Percentiles rank a stretch among this genome's conserved stretches.
Conservation (phyloP, 129 eudicot genomes). For the Lonicera japonica region DNA sequence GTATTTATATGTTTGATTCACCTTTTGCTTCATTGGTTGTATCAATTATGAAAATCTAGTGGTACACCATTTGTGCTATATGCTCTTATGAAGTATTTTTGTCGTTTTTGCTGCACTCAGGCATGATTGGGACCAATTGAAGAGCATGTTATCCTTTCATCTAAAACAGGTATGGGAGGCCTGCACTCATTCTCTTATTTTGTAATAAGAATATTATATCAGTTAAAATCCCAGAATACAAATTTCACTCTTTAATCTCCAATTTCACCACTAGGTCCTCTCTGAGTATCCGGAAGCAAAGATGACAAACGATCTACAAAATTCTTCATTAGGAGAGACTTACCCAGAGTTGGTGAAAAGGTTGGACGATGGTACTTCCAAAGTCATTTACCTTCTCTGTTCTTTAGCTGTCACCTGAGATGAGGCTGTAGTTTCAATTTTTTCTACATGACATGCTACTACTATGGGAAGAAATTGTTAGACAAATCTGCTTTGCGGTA, state of each 20-base stretch:
- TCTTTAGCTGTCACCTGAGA: neutral
- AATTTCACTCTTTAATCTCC: too few relatives aligned
- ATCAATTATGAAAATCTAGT: too few relatives aligned
- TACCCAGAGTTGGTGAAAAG: constrained; percentile 66
- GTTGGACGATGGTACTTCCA: constrained; percentile 94
- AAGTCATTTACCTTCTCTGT: constrained; percentile 20
- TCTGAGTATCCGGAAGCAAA: constrained; percentile 72
- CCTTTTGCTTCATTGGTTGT: too few relatives aligned
- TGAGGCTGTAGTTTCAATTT: too few relatives aligned
- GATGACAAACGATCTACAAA: constrained; percentile 59
- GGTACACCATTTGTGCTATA: neutral
- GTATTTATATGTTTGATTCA: too few relatives aligned
- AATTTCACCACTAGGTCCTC: constrained; percentile 38
- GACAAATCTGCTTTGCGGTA: too few relatives aligned
- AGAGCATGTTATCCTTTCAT: constrained; percentile 63
- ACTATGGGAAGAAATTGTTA: too few relatives aligned
- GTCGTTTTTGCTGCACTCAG: constrained; percentile 27
- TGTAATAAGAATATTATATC: neutral
- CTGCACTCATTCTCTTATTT: constrained; percentile 15
- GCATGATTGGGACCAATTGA: constrained; percentile 79
- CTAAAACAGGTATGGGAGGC: constrained; percentile 88
- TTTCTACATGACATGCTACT: too few relatives aligned
- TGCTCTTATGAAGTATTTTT: neutral
- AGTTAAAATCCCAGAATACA: too few relatives aligned
- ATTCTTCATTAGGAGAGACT: constrained; percentile 60